Conservation (phyloP, 148 eudicot genomes). For the Camellia japonica region DNA sequence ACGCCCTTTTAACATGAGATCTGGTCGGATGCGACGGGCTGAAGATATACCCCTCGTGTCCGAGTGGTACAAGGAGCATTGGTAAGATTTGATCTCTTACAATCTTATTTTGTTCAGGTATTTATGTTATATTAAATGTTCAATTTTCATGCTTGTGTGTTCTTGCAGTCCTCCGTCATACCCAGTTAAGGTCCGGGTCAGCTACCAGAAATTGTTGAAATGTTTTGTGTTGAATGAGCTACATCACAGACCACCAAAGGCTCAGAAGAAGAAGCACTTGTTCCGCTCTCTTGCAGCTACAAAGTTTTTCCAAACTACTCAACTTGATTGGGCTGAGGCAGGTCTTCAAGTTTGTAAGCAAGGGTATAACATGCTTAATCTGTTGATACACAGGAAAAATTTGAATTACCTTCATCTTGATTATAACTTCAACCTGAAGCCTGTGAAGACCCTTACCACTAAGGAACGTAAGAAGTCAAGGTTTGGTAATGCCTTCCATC, state of each 20-base stretch:
- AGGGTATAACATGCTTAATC: constrained; percentile 97
- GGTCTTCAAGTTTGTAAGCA: constrained; percentile 99
- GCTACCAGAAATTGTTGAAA: constrained; percentile 92
- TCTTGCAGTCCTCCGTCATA: constrained; percentile 93
- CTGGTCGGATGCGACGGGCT: constrained; percentile 94
- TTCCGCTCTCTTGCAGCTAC: constrained; percentile 95
- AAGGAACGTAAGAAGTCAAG: constrained; percentile 98
- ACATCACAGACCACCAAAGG: constrained; percentile 98
- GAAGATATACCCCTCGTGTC: constrained; percentile 99
- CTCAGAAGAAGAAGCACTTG: constrained; percentile 96
- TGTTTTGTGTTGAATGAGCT: constrained; percentile 97
- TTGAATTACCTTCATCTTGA: constrained; percentile 97
- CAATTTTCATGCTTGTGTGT: background rate
- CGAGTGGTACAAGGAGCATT: constrained; percentile 99
- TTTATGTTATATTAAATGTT: background rate
- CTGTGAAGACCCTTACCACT: constrained; percentile 95
- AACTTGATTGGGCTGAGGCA: constrained; percentile 99
- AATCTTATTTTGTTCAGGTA: background rate
- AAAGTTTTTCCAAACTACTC: constrained; percentile 94
- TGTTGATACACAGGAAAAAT: constrained; percentile 93
- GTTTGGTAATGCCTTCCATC: constrained; percentile 96
- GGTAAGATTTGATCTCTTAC: constrained; percentile 41
- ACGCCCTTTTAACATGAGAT: constrained; percentile 94
- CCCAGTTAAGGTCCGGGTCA: constrained; percentile 98
- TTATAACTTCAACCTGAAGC: constrained; percentile 95